Evolutionary conservation across 2,329 filamentous ascomycete genomes (phyloP).

Genomic region (Verticillium zaregamsianum): DNA sequence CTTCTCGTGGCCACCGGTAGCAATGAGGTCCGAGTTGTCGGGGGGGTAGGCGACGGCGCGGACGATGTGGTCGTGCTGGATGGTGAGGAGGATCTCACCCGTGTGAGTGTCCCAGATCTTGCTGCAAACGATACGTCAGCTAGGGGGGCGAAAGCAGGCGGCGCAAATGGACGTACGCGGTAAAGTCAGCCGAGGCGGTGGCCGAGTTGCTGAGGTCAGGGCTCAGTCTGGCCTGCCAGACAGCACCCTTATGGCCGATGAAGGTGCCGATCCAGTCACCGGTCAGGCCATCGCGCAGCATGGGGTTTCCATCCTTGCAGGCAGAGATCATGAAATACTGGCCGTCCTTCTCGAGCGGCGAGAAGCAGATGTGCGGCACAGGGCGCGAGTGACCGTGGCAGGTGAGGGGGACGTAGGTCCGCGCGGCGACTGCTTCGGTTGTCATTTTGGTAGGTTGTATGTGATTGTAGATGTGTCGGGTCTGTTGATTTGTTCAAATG

Average conservation of each 20-base stretch:
- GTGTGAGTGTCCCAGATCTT: slow-evolving; percentile 98
- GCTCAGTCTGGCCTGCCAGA: slow-evolving; percentile 92
- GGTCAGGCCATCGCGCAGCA: slow-evolving; percentile 93
- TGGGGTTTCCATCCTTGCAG: slow-evolving; percentile 97
- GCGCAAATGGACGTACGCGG: slow-evolving; percentile 57
- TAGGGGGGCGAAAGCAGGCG: not conserved
- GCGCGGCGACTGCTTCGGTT: slow-evolving; percentile 12
- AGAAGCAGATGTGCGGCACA: slow-evolving; percentile 89
- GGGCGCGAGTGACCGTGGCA: slow-evolving; percentile 93
- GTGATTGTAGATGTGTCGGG: not conserved
- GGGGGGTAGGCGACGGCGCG: slow-evolving; percentile 87
- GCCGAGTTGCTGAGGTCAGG: slow-evolving; percentile 84
- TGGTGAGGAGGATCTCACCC: slow-evolving; percentile 80
- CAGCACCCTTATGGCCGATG: slow-evolving; percentile 95
- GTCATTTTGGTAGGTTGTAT: not conserved
- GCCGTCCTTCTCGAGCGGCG: slow-evolving; percentile 74
- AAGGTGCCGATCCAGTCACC: slow-evolving; percentile 99
- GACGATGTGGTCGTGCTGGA: slow-evolving; percentile 93
- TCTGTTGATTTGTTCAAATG: not conserved
- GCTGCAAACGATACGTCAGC: slow-evolving; percentile 41
- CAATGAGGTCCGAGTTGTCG: slow-evolving; percentile 76
- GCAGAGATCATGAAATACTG: slow-evolving; percentile 91
- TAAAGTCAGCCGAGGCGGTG: slow-evolving; percentile 94
- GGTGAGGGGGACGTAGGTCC: slow-evolving; percentile 78
- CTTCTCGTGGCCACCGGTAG: slow-evolving; percentile 94